Conservation (phyloP, 2,329 filamentous ascomycete species). For the Colletotrichum trifolii region DNA sequence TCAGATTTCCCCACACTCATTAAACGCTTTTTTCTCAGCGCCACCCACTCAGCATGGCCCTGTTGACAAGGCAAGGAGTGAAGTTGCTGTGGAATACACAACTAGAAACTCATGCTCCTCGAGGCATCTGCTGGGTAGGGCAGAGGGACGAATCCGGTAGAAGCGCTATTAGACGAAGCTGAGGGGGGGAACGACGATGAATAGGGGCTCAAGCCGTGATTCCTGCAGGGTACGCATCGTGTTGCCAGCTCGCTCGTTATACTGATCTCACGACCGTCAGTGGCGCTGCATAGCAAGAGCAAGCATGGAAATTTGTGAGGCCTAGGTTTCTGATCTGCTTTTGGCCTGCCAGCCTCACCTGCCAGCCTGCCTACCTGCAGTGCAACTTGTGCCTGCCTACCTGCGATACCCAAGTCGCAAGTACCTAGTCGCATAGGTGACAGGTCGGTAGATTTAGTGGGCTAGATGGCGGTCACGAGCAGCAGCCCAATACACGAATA, state of each 20-base stretch:
- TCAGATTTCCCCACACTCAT: conserved; percentile 37
- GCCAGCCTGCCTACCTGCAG: background rate
- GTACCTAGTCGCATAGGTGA: background rate
- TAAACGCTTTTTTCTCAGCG: conserved; percentile 17
- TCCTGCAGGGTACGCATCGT: no score
- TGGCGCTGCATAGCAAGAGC: background rate
- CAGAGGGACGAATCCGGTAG: no score
- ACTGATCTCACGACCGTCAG: background rate
- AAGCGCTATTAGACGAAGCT: no score
- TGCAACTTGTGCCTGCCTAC: background rate
- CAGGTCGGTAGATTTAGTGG: no score
- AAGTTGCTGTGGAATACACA: background rate
- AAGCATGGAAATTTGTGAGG: conserved; percentile 12
- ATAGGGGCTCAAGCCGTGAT: no score
- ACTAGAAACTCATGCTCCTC: no score
- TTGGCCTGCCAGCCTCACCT: background rate
- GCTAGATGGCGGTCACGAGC: no score
- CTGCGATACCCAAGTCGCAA: background rate
- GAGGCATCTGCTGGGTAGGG: no score
- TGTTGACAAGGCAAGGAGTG: background rate
- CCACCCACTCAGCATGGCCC: conserved; percentile 5
- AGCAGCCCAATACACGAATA: no score
- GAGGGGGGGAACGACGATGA: no score
- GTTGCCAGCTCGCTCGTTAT: no score
- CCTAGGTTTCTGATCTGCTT: background rate